Base-by-base conservation (phyloP, 352 stramenopile species). In the Phytophthora tubulina region DNA sequence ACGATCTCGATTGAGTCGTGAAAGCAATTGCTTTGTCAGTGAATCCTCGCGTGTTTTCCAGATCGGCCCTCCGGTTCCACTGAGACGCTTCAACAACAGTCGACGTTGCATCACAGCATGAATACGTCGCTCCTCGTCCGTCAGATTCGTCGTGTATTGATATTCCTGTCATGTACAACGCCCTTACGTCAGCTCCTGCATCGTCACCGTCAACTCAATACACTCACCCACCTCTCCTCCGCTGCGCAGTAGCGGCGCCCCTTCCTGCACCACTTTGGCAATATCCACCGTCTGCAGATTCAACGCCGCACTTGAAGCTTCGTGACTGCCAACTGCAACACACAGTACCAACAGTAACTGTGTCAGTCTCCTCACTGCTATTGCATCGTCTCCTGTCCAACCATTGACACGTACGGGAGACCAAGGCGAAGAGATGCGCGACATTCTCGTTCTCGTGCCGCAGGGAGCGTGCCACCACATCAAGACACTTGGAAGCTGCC, bases 11-110 rank as follows among this genome's bases (percentile, higher is more conserved):
- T 92, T 96, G 2, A 95, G 79, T 53, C 73, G 72, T 11, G 86
- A 81, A 15, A 94, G 79, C 67, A 94, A 82, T 42, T 86, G 75
- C 62, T 89, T 80, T 0, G 85, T 88, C 10, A 93, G 59, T 27
- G 75, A 72, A 63, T 93, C 84, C 42, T 94, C 87, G 17, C 63
- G 71, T 4, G 82, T 84, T 58, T 81, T 83, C 86, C 89, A 96
- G 38, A 94, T 90, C 6, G 66, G 48, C 9, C 74, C 59, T 6
- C 72, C 70, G 8, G 53, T 65, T 33, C 85, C 85, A 45, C 80
- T 92, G 14, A 96, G 82, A 10, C 89, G 86, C n/a, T 68, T 78
- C 39, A 95, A 55, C 27, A 96, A 64, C 41, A 94, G 59, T 10
- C 86, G 84, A 5, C 89, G 85, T 59, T 96, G 89, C 44, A 79